phyloP scores from a whole-genome alignment of 202 grass and related monocot species.

The Digitaria exilis region DNA sequence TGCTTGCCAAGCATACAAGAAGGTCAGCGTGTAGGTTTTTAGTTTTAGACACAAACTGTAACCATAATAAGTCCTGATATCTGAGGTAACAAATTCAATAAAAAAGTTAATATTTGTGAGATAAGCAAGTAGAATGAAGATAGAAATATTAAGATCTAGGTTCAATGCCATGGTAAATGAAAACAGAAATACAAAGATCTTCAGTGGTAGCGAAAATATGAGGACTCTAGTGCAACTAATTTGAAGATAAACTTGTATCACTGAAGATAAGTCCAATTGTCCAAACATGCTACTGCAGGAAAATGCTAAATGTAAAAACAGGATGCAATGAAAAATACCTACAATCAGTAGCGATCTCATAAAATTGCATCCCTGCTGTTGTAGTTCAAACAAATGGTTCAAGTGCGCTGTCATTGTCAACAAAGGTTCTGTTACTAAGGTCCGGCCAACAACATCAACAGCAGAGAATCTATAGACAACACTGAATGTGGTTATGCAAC shows the following conservation, averaged over 20 bases:
- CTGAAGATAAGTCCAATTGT: background rate
- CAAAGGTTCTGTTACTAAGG: constrained; percentile 37
- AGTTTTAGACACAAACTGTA: constrained; percentile 23
- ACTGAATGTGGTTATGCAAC: background rate
- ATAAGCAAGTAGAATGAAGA: constrained; percentile 5
- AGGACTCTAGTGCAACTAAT: constrained; percentile 18
- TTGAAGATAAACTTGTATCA: constrained; percentile 29
- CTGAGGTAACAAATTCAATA: background rate
- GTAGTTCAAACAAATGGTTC: constrained; percentile 84
- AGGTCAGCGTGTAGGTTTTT: background rate
- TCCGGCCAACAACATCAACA: background rate
- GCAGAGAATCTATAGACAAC: constrained; percentile 7
- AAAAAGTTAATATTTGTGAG: background rate
- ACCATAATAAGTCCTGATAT: background rate
- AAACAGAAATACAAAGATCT: background rate
- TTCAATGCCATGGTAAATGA: constrained; percentile 12
- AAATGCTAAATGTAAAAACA: constrained; percentile 26
- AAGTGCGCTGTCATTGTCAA: constrained; percentile 84
- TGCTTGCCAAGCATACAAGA: background rate
- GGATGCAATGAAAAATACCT: constrained; percentile 55
- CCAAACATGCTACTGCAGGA: background rate
- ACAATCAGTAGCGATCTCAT: constrained; percentile 80
- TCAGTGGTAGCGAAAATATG: background rate
- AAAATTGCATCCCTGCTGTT: constrained; percentile 68
- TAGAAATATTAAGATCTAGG: no score